Base-by-base conservation (phyloP, 2,329 filamentous ascomycete species). In the Lomentospora prolificans region DNA sequence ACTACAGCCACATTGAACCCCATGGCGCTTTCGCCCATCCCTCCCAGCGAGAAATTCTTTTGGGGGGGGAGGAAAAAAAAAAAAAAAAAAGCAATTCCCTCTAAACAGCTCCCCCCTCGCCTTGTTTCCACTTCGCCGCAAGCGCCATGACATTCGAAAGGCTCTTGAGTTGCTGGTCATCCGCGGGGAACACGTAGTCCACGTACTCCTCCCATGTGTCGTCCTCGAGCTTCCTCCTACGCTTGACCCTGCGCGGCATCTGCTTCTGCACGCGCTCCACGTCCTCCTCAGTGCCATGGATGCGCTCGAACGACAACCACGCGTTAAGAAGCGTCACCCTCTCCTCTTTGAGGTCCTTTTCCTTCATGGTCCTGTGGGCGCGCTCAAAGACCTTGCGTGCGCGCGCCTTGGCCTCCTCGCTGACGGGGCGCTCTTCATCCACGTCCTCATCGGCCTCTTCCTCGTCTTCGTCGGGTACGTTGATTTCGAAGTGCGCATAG, bases 401-500 rank as follows among this genome's bases (percentile, higher is more conserved):
- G 50, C 91, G 84, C 12, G 74, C 72, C 75, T 95, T 96, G 61
- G 92, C 90, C 58, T 85, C 85, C 22, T 94, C 89, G 70, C 86
- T 90, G 65, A 95, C 80, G 2, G 72, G 85, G 72, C 64, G 82
- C 75, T 86, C 84, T 58, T 85, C 82, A 19, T 81, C 80, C 22
- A 81, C 81, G 3, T 77, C 76, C 19, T 80, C 82, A 3, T 76
- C 77, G 8, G 78, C 78, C 22, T 79, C 75, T 3, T 71, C 73
- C 9, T 77, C 84, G 44, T 82, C 81, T 54, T 82, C 80, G 57
- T 95, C 90, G 48, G 90, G 90, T 0, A 96, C 85, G 68, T 94
- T 92, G 74, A 97, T 89, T 71, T 99, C 94, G 66, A 99, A 97
- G 69, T 95, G 89, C n/a, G 94, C 94, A 72, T 92, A 99, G 69